Base-by-base conservation (phyloP, 129 eudicot genomes). In the Calendula officinalis region DNA sequence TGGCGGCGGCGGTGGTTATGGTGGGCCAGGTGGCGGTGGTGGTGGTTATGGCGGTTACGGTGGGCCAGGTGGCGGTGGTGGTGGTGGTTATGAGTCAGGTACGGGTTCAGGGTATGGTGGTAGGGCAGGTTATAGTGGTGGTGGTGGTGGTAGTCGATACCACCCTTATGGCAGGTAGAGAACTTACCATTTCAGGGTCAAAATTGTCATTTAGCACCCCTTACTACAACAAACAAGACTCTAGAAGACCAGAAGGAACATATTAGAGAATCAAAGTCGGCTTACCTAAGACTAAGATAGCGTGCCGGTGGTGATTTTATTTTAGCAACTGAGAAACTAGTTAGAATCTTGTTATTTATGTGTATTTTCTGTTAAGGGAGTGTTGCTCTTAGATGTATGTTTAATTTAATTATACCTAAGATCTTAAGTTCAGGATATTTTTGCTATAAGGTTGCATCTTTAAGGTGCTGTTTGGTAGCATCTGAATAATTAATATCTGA, bases 161-260 rank as follows among this genome's bases (percentile, higher is more conserved):
- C 97, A 90, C 77, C 97, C 97, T 38, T 90, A 90, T 59, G 78
- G 84, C 78, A 85, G 98, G 78, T 87, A 91, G 97, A 76, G 72
- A 62, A 40, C 71, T 65, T 71, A 45, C 65, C 67, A 62, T 53
- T 22, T 64, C 64, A 64, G 72, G 30, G 42, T 73, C 67, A 41
- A 56, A 22, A 66, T 22, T 0, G 30, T 57, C 48, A 43, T 35
- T 41, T 44, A 73, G 64, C 13, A 73, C 47, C 77, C 60, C 44
- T 74, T 74, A 57, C 73, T 10, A 46, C 78, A 56, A 73, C 73
- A 74, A 74, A 40, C 62, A 74, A 68, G 61, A 71, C 30, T 22
- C 30, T 22, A 74, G 73, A 74, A 74, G 78, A 74, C 58, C 67
- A 65, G 72, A 55, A 66, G 61, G 71, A 66, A 51, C 63, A 39